These are phyloP conservation scores for Ustilago hordei DNA, from an alignment of 1,284 basidiomycete species.

Conservation along the genomic window DNA sequence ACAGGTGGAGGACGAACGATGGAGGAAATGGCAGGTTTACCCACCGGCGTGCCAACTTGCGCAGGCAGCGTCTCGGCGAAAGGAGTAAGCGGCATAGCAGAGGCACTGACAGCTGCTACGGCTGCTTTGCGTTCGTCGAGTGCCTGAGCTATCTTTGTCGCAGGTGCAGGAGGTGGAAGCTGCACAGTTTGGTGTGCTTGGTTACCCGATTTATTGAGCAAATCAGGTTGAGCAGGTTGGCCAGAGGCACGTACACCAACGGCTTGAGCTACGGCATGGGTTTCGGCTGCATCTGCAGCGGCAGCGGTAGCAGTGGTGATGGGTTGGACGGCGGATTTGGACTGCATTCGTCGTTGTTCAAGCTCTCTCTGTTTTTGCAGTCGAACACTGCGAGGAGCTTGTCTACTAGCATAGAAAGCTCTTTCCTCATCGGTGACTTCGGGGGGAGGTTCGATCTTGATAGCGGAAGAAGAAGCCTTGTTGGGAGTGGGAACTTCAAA, in stretches of 20 bases:
- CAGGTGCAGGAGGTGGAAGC: constrained; percentile 28
- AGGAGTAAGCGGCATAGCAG: constrained; percentile 23
- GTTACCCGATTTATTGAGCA: constrained; percentile 35
- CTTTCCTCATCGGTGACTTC: constrained; percentile 53
- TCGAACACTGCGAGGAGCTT: constrained; percentile 53
- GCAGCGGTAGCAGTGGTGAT: neutral
- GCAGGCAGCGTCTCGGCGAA: constrained; percentile 23
- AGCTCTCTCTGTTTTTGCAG: constrained; percentile 42
- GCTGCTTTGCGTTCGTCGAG: constrained; percentile 47
- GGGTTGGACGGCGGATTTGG: neutral
- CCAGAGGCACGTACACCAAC: constrained; percentile 31
- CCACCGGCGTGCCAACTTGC: constrained; percentile 29
- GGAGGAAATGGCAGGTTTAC: constrained; percentile 43
- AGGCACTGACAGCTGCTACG: constrained; percentile 17
- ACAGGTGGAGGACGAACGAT: constrained; percentile 61
- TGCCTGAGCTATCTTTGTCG: constrained; percentile 25
- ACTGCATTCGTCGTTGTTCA: constrained; percentile 31
- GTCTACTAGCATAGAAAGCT: constrained; percentile 49
- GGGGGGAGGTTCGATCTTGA: constrained; percentile 45
- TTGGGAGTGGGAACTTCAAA: constrained; percentile 27
- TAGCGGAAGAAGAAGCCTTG: constrained; percentile 25
- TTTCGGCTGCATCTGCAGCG: constrained; percentile 6
- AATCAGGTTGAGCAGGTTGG: constrained; percentile 31
- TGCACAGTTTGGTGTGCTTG: constrained; percentile 33
- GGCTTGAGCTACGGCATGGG: constrained; percentile 15